Percentiles rank a stretch among this genome's conserved stretches.
Conservation (phyloP, 2,329 filamentous ascomycete species). For the Aspergillus fijiensis region DNA sequence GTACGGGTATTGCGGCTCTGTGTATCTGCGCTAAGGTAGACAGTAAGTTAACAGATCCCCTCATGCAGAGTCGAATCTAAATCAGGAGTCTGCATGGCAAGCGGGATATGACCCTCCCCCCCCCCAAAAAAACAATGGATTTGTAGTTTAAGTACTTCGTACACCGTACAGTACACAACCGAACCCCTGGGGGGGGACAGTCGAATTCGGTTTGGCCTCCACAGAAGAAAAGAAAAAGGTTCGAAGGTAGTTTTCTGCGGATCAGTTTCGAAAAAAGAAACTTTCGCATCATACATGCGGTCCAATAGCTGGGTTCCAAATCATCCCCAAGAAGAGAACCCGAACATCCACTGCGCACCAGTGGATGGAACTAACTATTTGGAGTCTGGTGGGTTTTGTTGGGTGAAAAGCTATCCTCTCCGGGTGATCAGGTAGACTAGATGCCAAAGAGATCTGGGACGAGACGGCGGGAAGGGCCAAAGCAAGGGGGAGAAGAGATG, state of each 20-base stretch:
- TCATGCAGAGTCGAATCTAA: background rate
- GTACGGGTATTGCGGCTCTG: no score
- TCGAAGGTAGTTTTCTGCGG: background rate
- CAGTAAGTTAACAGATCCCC: background rate
- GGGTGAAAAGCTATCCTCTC: background rate
- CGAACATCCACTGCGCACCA: no score
- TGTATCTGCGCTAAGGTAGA: background rate
- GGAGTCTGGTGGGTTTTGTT: no score
- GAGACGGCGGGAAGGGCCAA: background rate
- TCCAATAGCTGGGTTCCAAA: background rate
- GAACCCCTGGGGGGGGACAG: no score
- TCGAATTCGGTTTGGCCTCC: no score
- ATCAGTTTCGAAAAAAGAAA: background rate
- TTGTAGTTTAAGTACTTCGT: no score
- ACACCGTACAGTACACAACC: no score
- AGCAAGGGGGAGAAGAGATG: background rate
- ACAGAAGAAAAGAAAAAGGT: no score
- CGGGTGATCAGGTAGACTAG: background rate
- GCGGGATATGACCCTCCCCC: no score
- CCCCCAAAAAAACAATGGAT: no score
- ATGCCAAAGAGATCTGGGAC: background rate
- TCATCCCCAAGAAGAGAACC: background rate
- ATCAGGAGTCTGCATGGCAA: background rate
- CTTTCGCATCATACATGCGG: background rate
- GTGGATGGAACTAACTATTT: no score